Evolutionary conservation across 2,329 filamentous ascomycete genomes (phyloP).

Genomic region (Penicillium sclerotigenum): DNA sequence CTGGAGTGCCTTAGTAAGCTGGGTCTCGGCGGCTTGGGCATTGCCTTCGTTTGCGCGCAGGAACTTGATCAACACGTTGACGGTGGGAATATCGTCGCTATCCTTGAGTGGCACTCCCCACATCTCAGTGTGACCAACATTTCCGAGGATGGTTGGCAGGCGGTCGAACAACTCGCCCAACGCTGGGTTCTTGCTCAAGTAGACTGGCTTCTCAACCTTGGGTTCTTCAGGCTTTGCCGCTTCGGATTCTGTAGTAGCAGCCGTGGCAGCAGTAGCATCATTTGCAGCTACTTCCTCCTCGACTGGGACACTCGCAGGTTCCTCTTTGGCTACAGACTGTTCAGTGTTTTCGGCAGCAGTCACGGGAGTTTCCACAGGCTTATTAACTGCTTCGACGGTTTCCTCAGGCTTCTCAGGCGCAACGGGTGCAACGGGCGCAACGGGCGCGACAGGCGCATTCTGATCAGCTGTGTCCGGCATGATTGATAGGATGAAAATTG

Average conservation of each 20-base stretch:
- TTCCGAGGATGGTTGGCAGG: slow-evolving; percentile 57
- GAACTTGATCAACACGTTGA: slow-evolving; percentile 88
- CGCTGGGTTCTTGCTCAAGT: slow-evolving; percentile 38
- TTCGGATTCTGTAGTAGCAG: slow-evolving; percentile 9
- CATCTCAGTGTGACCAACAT: slow-evolving; percentile 69
- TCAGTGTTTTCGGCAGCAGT: slow-evolving; percentile 7
- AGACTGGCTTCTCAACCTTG: slow-evolving; percentile 32
- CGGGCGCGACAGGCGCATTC: background rate
- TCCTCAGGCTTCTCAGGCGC: slow-evolving; percentile 18
- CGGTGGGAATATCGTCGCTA: slow-evolving; percentile 64
- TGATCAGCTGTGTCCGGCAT: slow-evolving; percentile 25
- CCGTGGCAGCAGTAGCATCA: slow-evolving; percentile 3
- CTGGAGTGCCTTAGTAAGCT: slow-evolving; percentile 73
- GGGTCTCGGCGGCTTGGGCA: slow-evolving; percentile 67
- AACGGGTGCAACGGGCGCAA: background rate
- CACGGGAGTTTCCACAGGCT: slow-evolving; percentile 11
- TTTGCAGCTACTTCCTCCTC: background rate
- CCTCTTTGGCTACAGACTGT: slow-evolving; percentile 1
- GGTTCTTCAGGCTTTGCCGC: slow-evolving; percentile 19
- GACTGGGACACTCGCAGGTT: background rate
- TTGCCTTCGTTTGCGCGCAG: slow-evolving; percentile 84
- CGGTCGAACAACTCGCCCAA: slow-evolving; percentile 58
- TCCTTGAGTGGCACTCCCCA: slow-evolving; percentile 72
- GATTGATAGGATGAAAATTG: background rate
- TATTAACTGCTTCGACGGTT: slow-evolving; percentile 10